Evolutionary conservation across 192 early-diverging fungal species (phyloP), one percentile per base, ranked within the genome.

Genomic region (Coemansia sp.): DNA sequence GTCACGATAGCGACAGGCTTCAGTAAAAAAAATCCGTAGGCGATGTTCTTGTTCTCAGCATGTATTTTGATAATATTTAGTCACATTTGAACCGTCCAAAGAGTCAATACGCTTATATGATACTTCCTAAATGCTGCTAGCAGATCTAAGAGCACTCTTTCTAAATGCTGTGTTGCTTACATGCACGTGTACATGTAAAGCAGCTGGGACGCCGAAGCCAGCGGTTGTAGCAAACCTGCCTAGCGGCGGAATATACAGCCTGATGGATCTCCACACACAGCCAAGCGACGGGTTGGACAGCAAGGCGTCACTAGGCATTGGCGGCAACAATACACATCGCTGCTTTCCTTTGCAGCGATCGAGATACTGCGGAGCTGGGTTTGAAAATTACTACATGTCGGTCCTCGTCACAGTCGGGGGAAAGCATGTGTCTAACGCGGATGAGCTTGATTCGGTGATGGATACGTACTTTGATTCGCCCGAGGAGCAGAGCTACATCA

Each of bases 301-400:
- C 33, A 7, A 25, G 20, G 32, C 33, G 15, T 3, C 34, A 17
- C 5, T 9, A 3, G 33, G 23, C 13, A 57, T 5, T 13, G 9
- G 55, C 0, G 5, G n/a, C 55, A 57, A 36, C 55, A 36, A 15
- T 2, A 57, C 55, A 41, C 65, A 50, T 35, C 36, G 41, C 0
- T 80, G 71, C 60, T 80, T 71, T 59, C 61, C 77, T 23, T 60
- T 80, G 14, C 29, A 22, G 25, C 13, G 55, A 38, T 80, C 77
- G 1, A 61, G 43, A 15, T 74, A 74, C 36, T 80, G 72, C 43
- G 77, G 77, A 11, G 66, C 56, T 3, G 42, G 66, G 8, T 65
- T 61, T n/a, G 64, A 62, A 56, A 38, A 60, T 13, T 71, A 80
- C 62, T 56, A 33, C 32, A 66, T 80, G 68, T 71, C 77, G 46